Evolutionary conservation across 2,329 filamentous ascomycete genomes (phyloP).

Genomic region (Colletotrichum tropicicola): DNA sequence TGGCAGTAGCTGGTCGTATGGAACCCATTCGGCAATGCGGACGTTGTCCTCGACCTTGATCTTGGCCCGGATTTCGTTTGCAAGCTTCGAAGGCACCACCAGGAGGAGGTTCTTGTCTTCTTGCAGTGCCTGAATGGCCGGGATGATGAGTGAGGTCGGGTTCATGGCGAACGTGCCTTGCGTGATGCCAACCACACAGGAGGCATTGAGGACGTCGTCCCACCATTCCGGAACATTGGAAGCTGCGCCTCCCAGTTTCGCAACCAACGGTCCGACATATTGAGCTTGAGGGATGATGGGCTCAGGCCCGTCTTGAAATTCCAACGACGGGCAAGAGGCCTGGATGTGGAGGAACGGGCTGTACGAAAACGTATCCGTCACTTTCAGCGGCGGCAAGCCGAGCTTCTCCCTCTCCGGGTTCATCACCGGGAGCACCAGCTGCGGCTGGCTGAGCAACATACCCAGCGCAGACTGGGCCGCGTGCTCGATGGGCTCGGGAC

Average conservation of each 20-base stretch:
- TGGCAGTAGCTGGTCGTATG: constrained; percentile 45
- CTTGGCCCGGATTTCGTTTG: constrained; percentile 35
- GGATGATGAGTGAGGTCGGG: constrained; percentile 46
- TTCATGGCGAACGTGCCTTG: constrained; percentile 49
- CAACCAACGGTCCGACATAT: constrained; percentile 47
- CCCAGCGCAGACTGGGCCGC: constrained; percentile 36
- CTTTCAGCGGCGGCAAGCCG: constrained; percentile 38
- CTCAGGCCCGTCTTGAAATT: constrained; percentile 40
- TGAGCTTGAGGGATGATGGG: constrained; percentile 31
- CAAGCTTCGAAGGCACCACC: constrained; percentile 43
- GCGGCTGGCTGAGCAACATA: constrained; percentile 39
- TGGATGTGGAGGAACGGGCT: constrained; percentile 49
- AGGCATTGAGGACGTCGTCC: constrained; percentile 38
- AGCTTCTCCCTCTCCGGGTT: constrained; percentile 41
- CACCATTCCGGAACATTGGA: constrained; percentile 42
- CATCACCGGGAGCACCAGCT: constrained; percentile 38
- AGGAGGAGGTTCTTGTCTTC: constrained; percentile 38
- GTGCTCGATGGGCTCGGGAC: constrained; percentile 35
- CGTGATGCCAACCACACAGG: constrained; percentile 44
- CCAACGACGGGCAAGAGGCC: constrained; percentile 43
- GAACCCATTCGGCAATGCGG: constrained; percentile 43
- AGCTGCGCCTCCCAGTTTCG: constrained; percentile 21
- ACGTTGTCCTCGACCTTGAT: constrained; percentile 38
- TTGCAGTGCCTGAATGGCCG: constrained; percentile 43
- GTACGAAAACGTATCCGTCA: constrained; percentile 43